phyloP scores from a whole-genome alignment of 306 rosid species.

The Bauhinia variegata region DNA sequence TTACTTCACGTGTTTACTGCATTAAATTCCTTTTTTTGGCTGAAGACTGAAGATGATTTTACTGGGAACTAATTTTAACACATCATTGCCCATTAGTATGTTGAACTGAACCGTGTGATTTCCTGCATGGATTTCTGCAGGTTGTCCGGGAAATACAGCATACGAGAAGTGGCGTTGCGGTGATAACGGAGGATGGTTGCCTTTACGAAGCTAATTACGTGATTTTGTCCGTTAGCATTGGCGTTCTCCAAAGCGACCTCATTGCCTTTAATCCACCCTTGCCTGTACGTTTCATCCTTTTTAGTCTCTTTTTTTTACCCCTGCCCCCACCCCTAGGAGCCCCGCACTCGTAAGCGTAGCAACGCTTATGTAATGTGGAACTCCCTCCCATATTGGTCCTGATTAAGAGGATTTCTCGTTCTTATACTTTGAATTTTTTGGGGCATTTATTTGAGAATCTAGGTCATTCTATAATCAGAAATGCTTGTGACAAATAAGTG shows the following conservation, averaged over 20 bases:
- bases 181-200: slow-evolving; percentile 88
- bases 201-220: slow-evolving; percentile 78
- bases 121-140: slow-evolving; percentile 59
- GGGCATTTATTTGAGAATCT: slow-evolving; percentile 11
- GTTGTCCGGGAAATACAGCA: slow-evolving; percentile 86
- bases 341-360: slow-evolving; percentile 23
- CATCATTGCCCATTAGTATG: background rate
- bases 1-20: slow-evolving; percentile 1
- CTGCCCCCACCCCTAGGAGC: slow-evolving; percentile 7
- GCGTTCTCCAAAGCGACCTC: slow-evolving; percentile 93
- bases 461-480: background rate
- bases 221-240: slow-evolving; percentile 88
- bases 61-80: background rate
- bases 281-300: slow-evolving; percentile 67
- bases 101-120: slow-evolving; percentile 21
- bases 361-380: slow-evolving; percentile 29
- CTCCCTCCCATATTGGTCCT: slow-evolving; percentile 31
- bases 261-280: slow-evolving; percentile 81
- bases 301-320: background rate
- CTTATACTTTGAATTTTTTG: slow-evolving; percentile 1
- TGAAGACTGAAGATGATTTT: slow-evolving; percentile 16
- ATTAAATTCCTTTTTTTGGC: background rate
- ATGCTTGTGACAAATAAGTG: too few relatives aligned
- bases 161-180: slow-evolving; percentile 81
- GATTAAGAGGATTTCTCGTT: background rate